Evolutionary conservation across 1,284 basidiomycete genomes (phyloP), one percentile per base, ranked within the genome.

Genomic region (Somion occarium): DNA sequence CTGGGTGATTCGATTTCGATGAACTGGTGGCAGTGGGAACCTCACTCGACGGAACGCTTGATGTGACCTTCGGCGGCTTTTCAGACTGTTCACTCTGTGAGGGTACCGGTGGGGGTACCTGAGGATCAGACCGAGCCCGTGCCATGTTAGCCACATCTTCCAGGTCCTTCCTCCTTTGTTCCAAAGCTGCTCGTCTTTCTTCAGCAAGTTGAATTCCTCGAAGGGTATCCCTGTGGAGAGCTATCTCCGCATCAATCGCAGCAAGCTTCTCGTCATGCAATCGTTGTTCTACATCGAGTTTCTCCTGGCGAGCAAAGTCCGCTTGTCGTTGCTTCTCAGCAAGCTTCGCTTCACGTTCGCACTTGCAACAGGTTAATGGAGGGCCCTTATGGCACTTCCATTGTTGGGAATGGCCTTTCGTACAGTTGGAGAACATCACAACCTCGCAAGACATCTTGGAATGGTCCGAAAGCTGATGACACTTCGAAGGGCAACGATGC

Each of bases 401-500:
- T 19, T 58, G 56, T 20, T 69, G 55, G 3, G 34, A 52, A 49
- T 77, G 75, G 1, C 58, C 54, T 1, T 65, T 69, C 3, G 59
- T 48, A 57, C 79, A 82, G 26, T 57, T 63, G 0, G 57, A 56
- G 2, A 55, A 45, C 19, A 71, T 49, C 15, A 59, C 50, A 12
- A 65, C 55, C 27, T 59, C 54, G 57, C 80, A 83, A 0, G 34
- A 43, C 65, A 75, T 73, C 51, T 73, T 69, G 0, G 74, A 68
- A 58, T 83, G 80, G 44, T 81, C 71, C 45, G 61, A 64, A 1
- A 76, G 59, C 46, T 74, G 73, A 59, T 84, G 82, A 49, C 82
- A 84, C 59, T 76, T 82, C 1, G 70, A 78, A 0, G 72, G 70
- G 57, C 82, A 84, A 1, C 18, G 4, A 55, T 83, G 82, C 3